phyloP scores from a whole-genome alignment of 768 basidiomycete species.

The Boletus vinaceobasis region DNA sequence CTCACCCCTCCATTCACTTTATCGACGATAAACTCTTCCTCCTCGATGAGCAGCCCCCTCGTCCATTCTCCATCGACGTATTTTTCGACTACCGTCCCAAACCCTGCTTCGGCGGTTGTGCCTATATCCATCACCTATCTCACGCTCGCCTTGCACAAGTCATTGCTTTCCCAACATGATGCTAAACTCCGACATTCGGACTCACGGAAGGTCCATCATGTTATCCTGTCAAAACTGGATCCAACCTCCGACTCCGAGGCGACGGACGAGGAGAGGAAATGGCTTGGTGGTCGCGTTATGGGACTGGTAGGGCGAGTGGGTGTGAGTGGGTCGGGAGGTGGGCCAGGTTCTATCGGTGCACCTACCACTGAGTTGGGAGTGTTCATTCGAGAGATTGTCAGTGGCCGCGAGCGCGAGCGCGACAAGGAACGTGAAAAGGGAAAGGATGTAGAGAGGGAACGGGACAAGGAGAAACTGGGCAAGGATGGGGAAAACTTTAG shows the following conservation, averaged over 20 bases:
- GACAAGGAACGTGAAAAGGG: conserved; percentile 35
- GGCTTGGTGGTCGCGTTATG: conserved; percentile 32
- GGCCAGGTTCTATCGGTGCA: conserved; percentile 42
- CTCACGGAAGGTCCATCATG: conserved; percentile 59
- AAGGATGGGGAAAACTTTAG: conserved; percentile 34
- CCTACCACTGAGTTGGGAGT: conserved; percentile 50
- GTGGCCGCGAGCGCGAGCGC: conserved; percentile 29
- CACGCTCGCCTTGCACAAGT: conserved; percentile 23
- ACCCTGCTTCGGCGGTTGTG: not conserved
- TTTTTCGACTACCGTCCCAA: conserved; percentile 17
- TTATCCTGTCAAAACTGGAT: conserved; percentile 58
- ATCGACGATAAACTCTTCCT: conserved; percentile 6
- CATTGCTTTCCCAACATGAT: conserved; percentile 28
- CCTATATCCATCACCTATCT: conserved; percentile 16
- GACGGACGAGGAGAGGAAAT: conserved; percentile 31
- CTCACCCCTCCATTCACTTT: conserved; percentile 1
- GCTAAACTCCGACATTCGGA: conserved; percentile 38
- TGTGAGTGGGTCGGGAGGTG: conserved; percentile 31
- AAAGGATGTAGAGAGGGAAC: conserved; percentile 30
- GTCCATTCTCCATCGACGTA: conserved; percentile 4
- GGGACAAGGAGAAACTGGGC: conserved; percentile 36
- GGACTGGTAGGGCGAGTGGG: conserved; percentile 39
- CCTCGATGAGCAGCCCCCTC: conserved; percentile 8
- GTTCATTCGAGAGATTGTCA: conserved; percentile 46
- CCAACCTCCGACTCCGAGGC: conserved; percentile 30